Conservation (phyloP, 306 rosid species). For the Prunus campanulata region DNA sequence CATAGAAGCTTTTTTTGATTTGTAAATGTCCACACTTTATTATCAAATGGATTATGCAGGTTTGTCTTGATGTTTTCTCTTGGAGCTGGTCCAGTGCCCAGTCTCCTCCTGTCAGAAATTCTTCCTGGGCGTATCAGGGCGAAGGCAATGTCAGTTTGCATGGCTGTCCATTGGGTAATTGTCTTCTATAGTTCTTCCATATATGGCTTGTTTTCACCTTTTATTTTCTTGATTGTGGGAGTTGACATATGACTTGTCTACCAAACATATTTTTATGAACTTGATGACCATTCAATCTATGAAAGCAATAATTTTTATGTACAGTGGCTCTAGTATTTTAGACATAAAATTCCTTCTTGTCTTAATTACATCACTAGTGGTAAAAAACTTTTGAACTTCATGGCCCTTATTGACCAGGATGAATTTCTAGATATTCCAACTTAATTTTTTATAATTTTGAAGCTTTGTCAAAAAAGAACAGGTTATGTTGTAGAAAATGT, state of each 20-base stretch:
- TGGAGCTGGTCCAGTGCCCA: constrained; percentile 86
- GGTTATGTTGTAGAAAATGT: not conserved
- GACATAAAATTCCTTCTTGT: not conserved
- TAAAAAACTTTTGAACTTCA: not conserved
- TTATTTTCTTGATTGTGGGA: not conserved
- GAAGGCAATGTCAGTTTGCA: constrained; percentile 85
- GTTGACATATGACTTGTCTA: not conserved
- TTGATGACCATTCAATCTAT: not conserved
- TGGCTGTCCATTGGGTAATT: constrained; percentile 84
- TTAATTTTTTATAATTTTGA: not conserved
- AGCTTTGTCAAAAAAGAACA: not conserved
- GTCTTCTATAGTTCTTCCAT: constrained; percentile 17
- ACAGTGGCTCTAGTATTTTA: not conserved
- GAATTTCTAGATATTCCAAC: not conserved
- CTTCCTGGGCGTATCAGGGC: constrained; percentile 67
- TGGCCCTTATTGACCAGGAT: no score
- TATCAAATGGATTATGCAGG: constrained; percentile 40
- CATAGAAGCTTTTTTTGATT: not conserved
- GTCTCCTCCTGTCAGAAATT: constrained; percentile 79
- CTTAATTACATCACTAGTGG: not conserved
- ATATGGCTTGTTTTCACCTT: constrained; percentile 6
- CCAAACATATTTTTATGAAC: not conserved
- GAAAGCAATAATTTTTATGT: not conserved
- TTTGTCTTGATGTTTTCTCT: constrained; percentile 61
- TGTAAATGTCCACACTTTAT: constrained; percentile 24